Conservation (phyloP, 208 protist genomes). For the Wallacemonas sp. region DNA sequence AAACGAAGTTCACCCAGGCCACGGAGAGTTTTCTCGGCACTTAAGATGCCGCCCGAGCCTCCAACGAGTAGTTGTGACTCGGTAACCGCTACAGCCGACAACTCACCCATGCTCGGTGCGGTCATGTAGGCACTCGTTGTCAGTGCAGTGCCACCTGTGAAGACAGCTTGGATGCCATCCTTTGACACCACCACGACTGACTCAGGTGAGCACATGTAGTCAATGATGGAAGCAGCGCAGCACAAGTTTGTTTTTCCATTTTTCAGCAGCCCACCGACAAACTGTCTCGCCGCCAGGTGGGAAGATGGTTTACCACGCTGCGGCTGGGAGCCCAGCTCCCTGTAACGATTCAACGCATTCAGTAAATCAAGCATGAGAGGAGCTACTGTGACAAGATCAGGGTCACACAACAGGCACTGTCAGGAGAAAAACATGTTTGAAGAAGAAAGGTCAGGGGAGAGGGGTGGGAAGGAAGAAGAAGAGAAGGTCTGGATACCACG, state of each 20-base stretch:
- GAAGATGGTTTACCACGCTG: slow-evolving; percentile 31
- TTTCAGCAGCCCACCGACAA: slow-evolving; percentile 48
- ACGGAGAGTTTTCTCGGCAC: slow-evolving; percentile 17
- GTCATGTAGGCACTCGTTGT: slow-evolving; percentile 26
- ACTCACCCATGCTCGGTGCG: slow-evolving; percentile 43
- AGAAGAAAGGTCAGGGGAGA: too few species aligned
- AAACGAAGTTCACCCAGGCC: slow-evolving; percentile 17
- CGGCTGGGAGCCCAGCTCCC: slow-evolving; percentile 24
- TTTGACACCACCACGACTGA: slow-evolving; percentile 60
- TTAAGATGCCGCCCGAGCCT: slow-evolving; percentile 14
- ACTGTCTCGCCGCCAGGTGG: slow-evolving; percentile 42
- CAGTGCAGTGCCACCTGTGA: slow-evolving; percentile 33
- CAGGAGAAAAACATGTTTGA: slow-evolving; percentile 4
- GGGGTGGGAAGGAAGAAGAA: too few species aligned
- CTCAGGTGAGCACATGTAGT: slow-evolving; percentile 67
- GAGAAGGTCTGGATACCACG: too few species aligned
- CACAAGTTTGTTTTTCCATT: slow-evolving; percentile 43
- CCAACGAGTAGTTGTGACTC: slow-evolving; percentile 14
- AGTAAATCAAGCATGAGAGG: slow-evolving; percentile 66
- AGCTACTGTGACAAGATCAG: too few species aligned
- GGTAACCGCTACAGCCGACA: slow-evolving; percentile 51
- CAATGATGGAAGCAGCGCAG: slow-evolving; percentile 41
- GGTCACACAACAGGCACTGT: background rate
- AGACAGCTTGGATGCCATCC: slow-evolving; percentile 55
- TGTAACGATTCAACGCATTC: slow-evolving; percentile 62